Evolutionary conservation across 164 flowering plant genomes (phyloP), one percentile per base, ranked within the genome.

Genomic region (Saururus chinensis): DNA sequence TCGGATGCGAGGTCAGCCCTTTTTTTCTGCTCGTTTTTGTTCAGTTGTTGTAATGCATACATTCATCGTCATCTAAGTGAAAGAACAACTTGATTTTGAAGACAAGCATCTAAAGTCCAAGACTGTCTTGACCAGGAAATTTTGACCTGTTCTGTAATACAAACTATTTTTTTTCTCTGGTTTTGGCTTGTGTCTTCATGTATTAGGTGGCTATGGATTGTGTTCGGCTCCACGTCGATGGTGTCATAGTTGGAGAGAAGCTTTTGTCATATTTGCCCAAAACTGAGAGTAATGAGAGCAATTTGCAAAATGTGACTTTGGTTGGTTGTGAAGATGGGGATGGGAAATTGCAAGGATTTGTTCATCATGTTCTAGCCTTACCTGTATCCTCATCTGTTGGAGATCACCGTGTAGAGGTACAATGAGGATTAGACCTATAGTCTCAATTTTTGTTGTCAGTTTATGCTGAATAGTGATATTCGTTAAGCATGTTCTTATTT

Each of bases 1-100:
- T 89, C 64, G 92, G 89, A 67, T 87, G 85, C 51, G 82, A 85
- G 96, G 96, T 89, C 37, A 6, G 37, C 73, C n/a, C n/a, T n/a
- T n/a, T n/a, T n/a, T n/a, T n/a, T n/a, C n/a, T n/a, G n/a, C n/a
- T n/a, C n/a, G n/a, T n/a, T n/a, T 30, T 30, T 30, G 37, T 30
- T 30, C 4, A 30, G 37, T 30, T 30, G 6, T 30, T 30, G 37
- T 30, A 30, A 30, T 30, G 37, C 37, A 30, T 30, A 30, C 2
- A 6, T 30, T 6, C 37, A 30, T 30, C 4, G 37, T 2, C 37
- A 30, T 30, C 37, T n/a, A n/a, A n/a, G n/a, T n/a, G n/a, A n/a
- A 30, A 30, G 37, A 30, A n/a, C 20, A n/a, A n/a, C 19, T 53
- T 6, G 3, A 8, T n/a, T 53, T 52, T 12, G n/a, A 21, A 21